phyloP scores from a whole-genome alignment of 805 yeast species.

The Metschnikowia koreensis region DNA sequence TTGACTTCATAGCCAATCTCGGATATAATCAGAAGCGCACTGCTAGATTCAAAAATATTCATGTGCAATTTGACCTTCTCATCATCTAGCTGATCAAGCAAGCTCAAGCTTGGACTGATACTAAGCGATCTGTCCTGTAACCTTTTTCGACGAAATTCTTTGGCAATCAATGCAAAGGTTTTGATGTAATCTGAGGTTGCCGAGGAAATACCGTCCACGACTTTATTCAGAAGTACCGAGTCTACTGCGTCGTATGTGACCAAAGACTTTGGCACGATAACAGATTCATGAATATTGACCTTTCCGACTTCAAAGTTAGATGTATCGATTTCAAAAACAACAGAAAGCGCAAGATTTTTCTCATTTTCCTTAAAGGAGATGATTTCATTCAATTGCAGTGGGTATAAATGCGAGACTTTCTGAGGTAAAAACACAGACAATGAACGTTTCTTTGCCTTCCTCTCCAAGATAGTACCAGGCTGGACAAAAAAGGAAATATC shows the following conservation, averaged over 20 bases:
- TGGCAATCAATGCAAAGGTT: slow-evolving; percentile 61
- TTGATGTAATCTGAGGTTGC: slow-evolving; percentile 65
- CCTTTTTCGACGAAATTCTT: slow-evolving; percentile 69
- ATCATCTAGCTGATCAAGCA: slow-evolving; percentile 81
- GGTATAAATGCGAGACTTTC: slow-evolving; percentile 63
- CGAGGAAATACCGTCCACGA: slow-evolving; percentile 35
- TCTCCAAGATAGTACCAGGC: slow-evolving; percentile 75
- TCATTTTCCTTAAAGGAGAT: slow-evolving; percentile 62
- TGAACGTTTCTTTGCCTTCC: slow-evolving; percentile 87
- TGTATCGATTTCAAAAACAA: slow-evolving; percentile 77
- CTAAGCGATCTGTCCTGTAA: slow-evolving; percentile 49
- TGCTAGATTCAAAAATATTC: slow-evolving; percentile 65
- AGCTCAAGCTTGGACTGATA: slow-evolving; percentile 53
- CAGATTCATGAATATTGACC: slow-evolving; percentile 72
- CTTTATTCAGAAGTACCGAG: slow-evolving; percentile 38
- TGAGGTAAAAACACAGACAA: slow-evolving; percentile 88
- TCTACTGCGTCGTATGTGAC: slow-evolving; percentile 58
- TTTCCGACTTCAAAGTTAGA: slow-evolving; percentile 68
- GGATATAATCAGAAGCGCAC: slow-evolving; percentile 57
- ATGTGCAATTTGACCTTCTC: slow-evolving; percentile 71
- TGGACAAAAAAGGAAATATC: slow-evolving; percentile 74
- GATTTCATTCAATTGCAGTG: slow-evolving; percentile 57
- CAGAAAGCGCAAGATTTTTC: slow-evolving; percentile 66
- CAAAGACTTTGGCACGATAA: slow-evolving; percentile 59
- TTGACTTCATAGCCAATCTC: slow-evolving; percentile 83